Evolutionary conservation across 768 basidiomycete species (phyloP), one percentile per base, ranked within the genome.

Genomic region (Boletus fagicola): DNA sequence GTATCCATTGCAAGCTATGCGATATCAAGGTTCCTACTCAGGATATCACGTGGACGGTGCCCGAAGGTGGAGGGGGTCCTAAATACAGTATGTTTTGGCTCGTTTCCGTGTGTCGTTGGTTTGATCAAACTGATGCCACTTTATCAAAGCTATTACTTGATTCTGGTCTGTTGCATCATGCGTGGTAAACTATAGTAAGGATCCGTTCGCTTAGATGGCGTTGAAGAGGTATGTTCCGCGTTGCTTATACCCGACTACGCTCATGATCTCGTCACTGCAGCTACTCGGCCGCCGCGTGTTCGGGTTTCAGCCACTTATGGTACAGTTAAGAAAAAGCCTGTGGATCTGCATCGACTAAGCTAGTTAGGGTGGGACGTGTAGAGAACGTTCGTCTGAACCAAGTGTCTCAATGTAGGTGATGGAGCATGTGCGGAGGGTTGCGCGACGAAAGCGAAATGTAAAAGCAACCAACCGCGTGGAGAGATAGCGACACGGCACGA

Each of bases 21-120:
- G 93, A 94, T 59, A 86, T 99, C 76, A 98, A 99, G 75, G 90
- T 90, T 5, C 95, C 95, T 4, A 93, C 93, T 2, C 92, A 97
- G 69, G 96, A 98, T 71, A 97, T 99, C 63, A 92, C 88, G 16
- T 98, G 96, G 96, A 88, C 86, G 6, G 94, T 97, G 0, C 97
- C 97, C 0, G 94, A 98, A 74, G 96, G 95, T 12, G 90, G 93
- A 13, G 96, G 96, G 33, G 96, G 96, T 51, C 96, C 95, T 38
- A 96, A 96, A 72, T 98, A 97, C 69, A 90, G 94, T 96, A 64
- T 36, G 67, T 54, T 4, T 49, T 12, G 39, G n/a, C 20, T 28
- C 28, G 28, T 28, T 28, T 28, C 6, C 28, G 5, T 28, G 28
- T 28, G 44, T 31, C 11, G 18, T 28, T 22, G 13, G 5, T 10